phyloP scores from a whole-genome alignment of 768 basidiomycete genomes.

The Trametes cingulata region DNA sequence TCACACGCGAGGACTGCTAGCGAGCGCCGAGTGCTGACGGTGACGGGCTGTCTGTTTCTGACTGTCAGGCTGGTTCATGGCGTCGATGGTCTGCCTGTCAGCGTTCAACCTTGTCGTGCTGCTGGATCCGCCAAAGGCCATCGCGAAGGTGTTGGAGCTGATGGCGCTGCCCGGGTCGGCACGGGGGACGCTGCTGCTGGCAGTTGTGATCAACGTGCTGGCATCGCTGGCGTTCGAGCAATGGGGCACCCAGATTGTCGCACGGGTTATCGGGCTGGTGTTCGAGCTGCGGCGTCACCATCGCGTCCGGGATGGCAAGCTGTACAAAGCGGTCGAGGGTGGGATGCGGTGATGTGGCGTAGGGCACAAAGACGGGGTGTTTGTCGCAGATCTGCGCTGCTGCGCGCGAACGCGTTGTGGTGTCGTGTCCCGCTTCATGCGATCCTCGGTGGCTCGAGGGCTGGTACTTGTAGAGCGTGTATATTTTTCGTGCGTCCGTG shows the following conservation, averaged over 20 bases:
- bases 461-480: background rate
- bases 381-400: constrained; percentile 7
- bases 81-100: constrained; percentile 67
- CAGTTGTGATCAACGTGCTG: constrained; percentile 68
- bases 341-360: constrained; percentile 46
- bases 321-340: constrained; percentile 85
- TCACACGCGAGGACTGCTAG: background rate
- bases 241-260: constrained; percentile 64
- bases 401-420: background rate
- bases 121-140: constrained; percentile 61
- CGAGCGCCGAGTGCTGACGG: background rate
- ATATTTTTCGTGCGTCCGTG: background rate
- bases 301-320: constrained; percentile 63
- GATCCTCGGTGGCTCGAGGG: background rate
- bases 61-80: constrained; percentile 65
- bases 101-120: constrained; percentile 77
- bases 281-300: constrained; percentile 45
- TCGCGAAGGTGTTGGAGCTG: constrained; percentile 70
- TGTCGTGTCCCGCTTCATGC: no score
- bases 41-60: background rate
- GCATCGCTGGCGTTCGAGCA: constrained; percentile 76
- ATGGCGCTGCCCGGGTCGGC: constrained; percentile 72
- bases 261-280: constrained; percentile 52
- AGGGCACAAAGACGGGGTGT: background rate
- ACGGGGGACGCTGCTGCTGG: constrained; percentile 66